phyloP scores from a whole-genome alignment of 2,329 filamentous ascomycete species.

The Colletotrichum cereale region DNA sequence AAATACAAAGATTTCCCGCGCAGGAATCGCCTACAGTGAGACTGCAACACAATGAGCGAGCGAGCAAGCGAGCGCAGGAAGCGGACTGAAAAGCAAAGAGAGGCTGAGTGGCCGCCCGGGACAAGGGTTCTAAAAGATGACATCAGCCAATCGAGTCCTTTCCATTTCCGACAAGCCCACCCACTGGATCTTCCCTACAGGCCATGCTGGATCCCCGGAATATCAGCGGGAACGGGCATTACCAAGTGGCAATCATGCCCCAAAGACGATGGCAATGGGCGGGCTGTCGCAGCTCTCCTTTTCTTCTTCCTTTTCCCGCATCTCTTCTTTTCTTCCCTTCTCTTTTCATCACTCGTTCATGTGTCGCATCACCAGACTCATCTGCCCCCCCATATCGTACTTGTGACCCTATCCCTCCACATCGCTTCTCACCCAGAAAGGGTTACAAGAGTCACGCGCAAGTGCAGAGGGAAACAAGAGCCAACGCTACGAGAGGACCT shows the following conservation, averaged over 20 bases:
- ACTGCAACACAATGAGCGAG: no score
- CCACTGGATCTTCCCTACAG: no score
- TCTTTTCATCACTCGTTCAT: no score
- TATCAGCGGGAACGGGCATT: background rate
- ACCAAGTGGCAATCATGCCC: background rate
- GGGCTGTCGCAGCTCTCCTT: no score
- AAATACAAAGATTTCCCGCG: no score
- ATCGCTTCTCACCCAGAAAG: background rate
- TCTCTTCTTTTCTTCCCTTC: no score
- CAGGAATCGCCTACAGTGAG: background rate
- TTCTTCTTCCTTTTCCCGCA: no score
- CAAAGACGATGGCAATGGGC: background rate
- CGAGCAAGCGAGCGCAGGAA: no score
- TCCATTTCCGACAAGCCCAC: constrained; percentile 5
- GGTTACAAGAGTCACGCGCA: background rate
- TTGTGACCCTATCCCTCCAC: background rate
- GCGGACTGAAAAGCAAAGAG: no score
- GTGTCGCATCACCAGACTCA: background rate
- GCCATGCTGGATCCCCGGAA: background rate
- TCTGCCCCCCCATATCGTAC: background rate
- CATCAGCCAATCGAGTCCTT: constrained; percentile 28
- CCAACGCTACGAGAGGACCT: no score
- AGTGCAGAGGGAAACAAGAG: background rate
- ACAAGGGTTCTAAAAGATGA: background rate
- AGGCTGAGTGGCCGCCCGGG: no score